These are phyloP conservation scores for Kondoa malvinella DNA, from an alignment of 768 basidiomycete species.

Conservation along the genomic window DNA sequence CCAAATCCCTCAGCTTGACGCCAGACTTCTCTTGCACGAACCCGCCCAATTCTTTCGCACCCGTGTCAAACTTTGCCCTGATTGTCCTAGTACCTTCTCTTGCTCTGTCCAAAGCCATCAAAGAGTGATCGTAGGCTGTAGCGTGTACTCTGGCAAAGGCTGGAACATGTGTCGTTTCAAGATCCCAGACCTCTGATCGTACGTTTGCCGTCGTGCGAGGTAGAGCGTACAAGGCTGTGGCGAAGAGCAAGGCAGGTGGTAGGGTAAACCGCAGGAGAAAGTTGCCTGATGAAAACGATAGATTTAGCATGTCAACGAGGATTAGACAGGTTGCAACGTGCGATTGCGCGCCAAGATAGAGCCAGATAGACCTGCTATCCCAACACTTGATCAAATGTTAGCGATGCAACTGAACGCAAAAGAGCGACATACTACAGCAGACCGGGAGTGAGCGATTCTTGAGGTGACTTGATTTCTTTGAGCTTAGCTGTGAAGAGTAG, in stretches of 20 bases:
- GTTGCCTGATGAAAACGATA: background rate
- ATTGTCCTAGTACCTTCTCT: background rate
- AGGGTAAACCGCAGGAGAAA: background rate
- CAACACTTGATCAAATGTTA: background rate
- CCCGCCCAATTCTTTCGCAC: background rate
- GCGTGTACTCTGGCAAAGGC: background rate
- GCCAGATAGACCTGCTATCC: background rate
- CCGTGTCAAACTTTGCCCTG: background rate
- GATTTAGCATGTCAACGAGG: background rate
- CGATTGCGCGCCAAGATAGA: conserved; percentile 4
- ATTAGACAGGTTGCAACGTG: background rate
- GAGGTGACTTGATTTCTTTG: background rate
- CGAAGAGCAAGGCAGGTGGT: background rate
- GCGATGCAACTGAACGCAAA: background rate
- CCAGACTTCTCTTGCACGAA: background rate
- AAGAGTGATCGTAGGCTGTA: background rate
- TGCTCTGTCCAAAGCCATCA: background rate
- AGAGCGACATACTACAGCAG: background rate
- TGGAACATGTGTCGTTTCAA: background rate
- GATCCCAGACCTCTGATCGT: background rate
- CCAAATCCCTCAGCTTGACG: background rate
- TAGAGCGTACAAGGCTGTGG: background rate
- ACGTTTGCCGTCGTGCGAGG: background rate
- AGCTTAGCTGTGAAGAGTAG: background rate
- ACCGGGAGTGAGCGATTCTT: background rate